Conservation (phyloP, 345 rosid species). For the Cardiospermum halicacabum region DNA sequence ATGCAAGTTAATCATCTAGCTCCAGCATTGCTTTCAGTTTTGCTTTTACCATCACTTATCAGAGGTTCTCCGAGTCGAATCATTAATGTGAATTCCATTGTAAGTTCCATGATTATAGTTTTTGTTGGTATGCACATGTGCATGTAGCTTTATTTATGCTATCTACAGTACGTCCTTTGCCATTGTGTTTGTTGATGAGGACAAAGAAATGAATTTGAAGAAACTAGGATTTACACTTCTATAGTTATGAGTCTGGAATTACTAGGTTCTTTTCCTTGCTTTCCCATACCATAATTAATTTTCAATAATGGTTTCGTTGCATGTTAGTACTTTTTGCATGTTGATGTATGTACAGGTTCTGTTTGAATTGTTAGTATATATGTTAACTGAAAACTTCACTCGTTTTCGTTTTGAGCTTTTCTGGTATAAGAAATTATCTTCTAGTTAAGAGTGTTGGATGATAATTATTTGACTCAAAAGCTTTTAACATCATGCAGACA, state of each 20-base stretch:
- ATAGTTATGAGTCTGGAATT: background rate
- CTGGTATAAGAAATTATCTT: background rate
- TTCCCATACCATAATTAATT: background rate
- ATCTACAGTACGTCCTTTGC: background rate
- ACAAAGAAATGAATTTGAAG: too few species aligned
- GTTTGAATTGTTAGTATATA: background rate
- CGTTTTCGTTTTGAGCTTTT: background rate
- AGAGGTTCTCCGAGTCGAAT: constrained; percentile 97
- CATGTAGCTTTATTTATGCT: background rate
- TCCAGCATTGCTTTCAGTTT: constrained; percentile 78
- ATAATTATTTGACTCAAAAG: too few species aligned
- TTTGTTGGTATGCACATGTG: background rate
- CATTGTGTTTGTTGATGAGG: background rate
- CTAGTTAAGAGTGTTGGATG: background rate
- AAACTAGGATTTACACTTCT: too few species aligned
- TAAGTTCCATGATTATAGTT: constrained; percentile 41
- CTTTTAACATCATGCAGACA: too few species aligned
- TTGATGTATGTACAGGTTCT: background rate
- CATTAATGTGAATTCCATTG: constrained; percentile 90
- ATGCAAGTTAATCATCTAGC: constrained; percentile 99
- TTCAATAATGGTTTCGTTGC: background rate
- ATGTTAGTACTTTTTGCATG: background rate
- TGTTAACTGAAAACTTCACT: background rate
- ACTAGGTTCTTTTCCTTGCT: background rate
- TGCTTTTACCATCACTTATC: constrained; percentile 89